Percentiles rank a stretch among this genome's conserved stretches.
phyloP scores from a whole-genome alignment of 2,329 filamentous ascomycete species.

The Ascochyta clinopodiicola region DNA sequence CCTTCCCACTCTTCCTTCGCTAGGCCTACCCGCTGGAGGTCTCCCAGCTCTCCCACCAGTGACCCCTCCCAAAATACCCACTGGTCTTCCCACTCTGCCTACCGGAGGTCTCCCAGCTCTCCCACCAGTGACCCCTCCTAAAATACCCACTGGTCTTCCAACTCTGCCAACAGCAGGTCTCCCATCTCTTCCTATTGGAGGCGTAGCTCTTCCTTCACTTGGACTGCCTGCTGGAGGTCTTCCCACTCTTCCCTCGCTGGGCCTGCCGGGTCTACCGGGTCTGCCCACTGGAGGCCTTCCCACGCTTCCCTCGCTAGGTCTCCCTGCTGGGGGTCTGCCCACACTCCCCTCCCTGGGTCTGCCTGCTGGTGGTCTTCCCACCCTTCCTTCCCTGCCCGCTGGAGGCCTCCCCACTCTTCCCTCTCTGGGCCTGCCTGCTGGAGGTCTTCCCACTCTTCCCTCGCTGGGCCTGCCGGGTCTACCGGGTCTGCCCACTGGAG shows the following conservation, averaged over 20 bases:
- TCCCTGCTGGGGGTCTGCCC: not conserved
- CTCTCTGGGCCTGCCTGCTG: not conserved
- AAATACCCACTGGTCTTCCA: no score
- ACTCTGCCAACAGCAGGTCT: not conserved
- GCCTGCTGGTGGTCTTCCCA: not conserved
- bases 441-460: not conserved
- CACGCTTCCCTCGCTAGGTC: not conserved
- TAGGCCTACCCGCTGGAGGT: not conserved
- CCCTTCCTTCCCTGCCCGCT: not conserved
- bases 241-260: not conserved
- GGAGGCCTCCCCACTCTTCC: not conserved
- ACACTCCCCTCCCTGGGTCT: not conserved
- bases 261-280: no score
- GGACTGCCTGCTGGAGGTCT: not conserved
- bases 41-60: not conserved
- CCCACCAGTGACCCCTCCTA: not conserved
- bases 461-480: not conserved
- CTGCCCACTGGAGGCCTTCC: not conserved
- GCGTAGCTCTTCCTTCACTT: not conserved
- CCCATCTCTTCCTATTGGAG: not conserved
- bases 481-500: not conserved
- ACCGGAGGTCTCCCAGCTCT: not conserved
- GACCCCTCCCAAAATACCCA: no score
- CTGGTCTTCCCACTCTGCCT: not conserved
- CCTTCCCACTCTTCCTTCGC: not conserved